Percentiles rank a stretch among this genome's conserved stretches.
These are phyloP conservation scores for Ascochyta fabae DNA, from an alignment of 2,329 filamentous ascomycete genomes.

Conservation along the genomic window DNA sequence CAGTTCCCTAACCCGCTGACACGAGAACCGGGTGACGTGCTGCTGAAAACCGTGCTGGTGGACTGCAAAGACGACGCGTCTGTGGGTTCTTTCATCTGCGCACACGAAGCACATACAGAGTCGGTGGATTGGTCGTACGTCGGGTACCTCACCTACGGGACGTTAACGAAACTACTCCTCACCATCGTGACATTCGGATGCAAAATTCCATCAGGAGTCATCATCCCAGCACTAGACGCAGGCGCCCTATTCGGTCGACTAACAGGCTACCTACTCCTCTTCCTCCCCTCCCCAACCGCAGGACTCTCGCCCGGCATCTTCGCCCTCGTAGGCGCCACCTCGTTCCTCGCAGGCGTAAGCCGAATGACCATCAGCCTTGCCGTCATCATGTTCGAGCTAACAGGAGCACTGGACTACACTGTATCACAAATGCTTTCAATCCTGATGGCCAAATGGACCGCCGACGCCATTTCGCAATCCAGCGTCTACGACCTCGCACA, in stretches of 20 bases:
- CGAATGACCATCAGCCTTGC: conserved; percentile 65
- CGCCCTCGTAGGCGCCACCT: conserved; percentile 66
- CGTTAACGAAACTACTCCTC: conserved; percentile 61
- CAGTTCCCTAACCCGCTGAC: conserved; percentile 65
- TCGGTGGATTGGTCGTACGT: conserved; percentile 52
- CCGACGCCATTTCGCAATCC: conserved; percentile 60
- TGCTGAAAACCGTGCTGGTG: conserved; percentile 64
- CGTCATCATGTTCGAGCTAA: conserved; percentile 68
- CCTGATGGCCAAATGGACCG: conserved; percentile 65
- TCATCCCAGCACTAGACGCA: conserved; percentile 65
- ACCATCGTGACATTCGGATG: conserved; percentile 66
- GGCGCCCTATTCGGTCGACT: conserved; percentile 65
- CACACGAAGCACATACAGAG: conserved; percentile 52
- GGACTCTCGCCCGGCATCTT: conserved; percentile 62
- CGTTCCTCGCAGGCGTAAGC: conserved; percentile 64
- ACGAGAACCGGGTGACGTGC: conserved; percentile 61
- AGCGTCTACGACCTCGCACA: conserved; percentile 67
- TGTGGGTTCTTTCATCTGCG: conserved; percentile 57
- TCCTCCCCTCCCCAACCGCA: conserved; percentile 28
- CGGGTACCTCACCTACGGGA: conserved; percentile 60
- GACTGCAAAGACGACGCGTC: conserved; percentile 55
- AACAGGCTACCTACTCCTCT: conserved; percentile 53
- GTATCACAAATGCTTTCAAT: conserved; percentile 67
- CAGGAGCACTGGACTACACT: conserved; percentile 64
- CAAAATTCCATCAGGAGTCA: conserved; percentile 67